phyloP scores from a whole-genome alignment of 75 land plant species.

The Isoetes taiwanensis region DNA sequence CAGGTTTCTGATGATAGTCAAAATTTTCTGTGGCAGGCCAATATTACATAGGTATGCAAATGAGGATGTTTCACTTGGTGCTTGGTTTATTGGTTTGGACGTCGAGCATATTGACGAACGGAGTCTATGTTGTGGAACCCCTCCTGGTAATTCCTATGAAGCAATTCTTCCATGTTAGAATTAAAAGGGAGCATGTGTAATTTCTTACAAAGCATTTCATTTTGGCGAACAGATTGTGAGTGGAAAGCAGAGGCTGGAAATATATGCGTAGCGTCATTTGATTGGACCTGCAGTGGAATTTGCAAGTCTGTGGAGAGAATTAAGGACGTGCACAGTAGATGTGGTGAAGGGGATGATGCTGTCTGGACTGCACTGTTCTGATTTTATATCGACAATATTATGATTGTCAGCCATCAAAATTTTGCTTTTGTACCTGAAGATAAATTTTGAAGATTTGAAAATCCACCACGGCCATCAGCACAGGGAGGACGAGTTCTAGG shows the following conservation, averaged over 20 bases:
- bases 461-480: too few species aligned
- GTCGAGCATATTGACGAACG: conserved; percentile 65
- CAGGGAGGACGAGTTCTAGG: too few species aligned
- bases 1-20: too few species aligned
- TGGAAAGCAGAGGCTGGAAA: conserved; percentile 7
- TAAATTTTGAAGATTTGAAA: too few species aligned
- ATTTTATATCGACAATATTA: too few species aligned
- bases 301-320: conserved; percentile 2
- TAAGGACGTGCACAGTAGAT: neutral
- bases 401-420: too few species aligned
- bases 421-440: too few species aligned
- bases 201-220: neutral
- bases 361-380: too few species aligned
- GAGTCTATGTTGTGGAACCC: conserved; percentile 62
- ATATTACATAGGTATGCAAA: conserved; percentile 59
- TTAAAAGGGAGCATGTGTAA: too few species aligned
- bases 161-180: too few species aligned
- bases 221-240: conserved; percentile 8
- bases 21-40: conserved; percentile 22
- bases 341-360: neutral
- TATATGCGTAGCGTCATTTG: conserved; percentile 1
- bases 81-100: conserved; percentile 70
- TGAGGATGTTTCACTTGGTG: conserved; percentile 67
- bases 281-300: conserved; percentile 5
- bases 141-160: conserved; percentile 67